Conservation (phyloP, 352 stramenopile genomes). For the Phytophthora cryptogea region DNA sequence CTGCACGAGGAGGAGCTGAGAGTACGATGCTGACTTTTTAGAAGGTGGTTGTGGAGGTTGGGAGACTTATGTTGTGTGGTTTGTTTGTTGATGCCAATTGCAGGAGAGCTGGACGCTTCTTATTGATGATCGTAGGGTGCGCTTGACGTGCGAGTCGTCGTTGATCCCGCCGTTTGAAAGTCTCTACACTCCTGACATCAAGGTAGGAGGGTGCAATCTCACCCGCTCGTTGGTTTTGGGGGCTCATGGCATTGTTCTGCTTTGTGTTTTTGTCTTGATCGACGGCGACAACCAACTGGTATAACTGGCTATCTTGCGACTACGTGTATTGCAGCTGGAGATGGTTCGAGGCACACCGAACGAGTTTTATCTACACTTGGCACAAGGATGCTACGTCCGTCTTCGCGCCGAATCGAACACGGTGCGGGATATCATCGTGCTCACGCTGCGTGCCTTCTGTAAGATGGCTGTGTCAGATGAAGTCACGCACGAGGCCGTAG, state of each 20-base stretch:
- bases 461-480: conserved; percentile 60
- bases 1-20: conserved; percentile 61
- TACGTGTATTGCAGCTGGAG: conserved; percentile 45
- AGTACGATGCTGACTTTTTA: conserved; percentile 30
- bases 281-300: conserved; percentile 8
- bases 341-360: conserved; percentile 59
- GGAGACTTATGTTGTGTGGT: not conserved
- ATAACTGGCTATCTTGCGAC: conserved; percentile 1
- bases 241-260: conserved; percentile 13
- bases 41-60: not conserved
- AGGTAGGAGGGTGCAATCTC: conserved; percentile 31
- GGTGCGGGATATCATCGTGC: conserved; percentile 81
- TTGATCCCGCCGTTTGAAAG: conserved; percentile 79
- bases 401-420: conserved; percentile 77
- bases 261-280: conserved; percentile 6
- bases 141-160: conserved; percentile 82
- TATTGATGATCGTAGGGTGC: conserved; percentile 76
- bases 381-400: conserved; percentile 60
- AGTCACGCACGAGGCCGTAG: conserved; percentile 44
- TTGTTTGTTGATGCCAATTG: conserved; percentile 3
- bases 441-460: conserved; percentile 79
- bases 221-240: not conserved
- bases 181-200: conserved; percentile 72
- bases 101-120: conserved; percentile 86
- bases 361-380: conserved; percentile 70